Conservation (phyloP, 164 flowering plant species). For the Stephania cephalantha region DNA sequence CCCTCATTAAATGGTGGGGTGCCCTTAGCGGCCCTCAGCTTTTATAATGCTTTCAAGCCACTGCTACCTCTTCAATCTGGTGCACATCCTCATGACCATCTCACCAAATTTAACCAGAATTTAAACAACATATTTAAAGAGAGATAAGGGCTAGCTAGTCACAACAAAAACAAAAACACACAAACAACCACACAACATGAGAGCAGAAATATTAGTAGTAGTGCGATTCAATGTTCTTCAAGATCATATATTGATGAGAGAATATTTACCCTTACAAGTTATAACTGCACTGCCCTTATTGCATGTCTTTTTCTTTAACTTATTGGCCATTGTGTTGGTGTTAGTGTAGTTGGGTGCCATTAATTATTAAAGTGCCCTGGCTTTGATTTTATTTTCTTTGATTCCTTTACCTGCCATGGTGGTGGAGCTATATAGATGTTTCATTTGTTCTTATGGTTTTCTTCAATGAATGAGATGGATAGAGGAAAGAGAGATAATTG, state of each 20-base stretch:
- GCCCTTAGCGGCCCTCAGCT: no score
- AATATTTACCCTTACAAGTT: no score
- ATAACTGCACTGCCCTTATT: neutral
- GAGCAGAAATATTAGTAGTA: no score
- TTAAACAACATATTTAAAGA: no score
- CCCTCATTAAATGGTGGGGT: no score
- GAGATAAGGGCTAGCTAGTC: constrained; percentile 22
- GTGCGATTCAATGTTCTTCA: neutral
- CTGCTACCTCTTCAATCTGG: constrained; percentile 5
- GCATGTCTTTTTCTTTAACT: constrained; percentile 22
- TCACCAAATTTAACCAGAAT: no score
- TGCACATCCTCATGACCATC: constrained; percentile 4
- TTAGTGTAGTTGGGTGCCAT: constrained; percentile 12
- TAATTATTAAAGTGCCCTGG: constrained; percentile 10
- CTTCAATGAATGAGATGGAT: constrained; percentile 45
- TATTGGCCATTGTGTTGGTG: constrained; percentile 10
- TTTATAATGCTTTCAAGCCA: constrained; percentile 5
- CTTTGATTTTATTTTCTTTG: constrained; percentile 15
- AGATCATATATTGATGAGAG: no score
- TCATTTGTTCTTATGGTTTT: constrained; percentile 1
- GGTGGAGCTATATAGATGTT: constrained; percentile 7
- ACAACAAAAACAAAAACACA: neutral
- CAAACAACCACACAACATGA: constrained; percentile 25
- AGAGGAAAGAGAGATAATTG: no score
- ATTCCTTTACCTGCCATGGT: constrained; percentile 28